Evolutionary conservation across 108 stramenopile genomes (phyloP).

Genomic region (Fragilaria crotonensis): DNA sequence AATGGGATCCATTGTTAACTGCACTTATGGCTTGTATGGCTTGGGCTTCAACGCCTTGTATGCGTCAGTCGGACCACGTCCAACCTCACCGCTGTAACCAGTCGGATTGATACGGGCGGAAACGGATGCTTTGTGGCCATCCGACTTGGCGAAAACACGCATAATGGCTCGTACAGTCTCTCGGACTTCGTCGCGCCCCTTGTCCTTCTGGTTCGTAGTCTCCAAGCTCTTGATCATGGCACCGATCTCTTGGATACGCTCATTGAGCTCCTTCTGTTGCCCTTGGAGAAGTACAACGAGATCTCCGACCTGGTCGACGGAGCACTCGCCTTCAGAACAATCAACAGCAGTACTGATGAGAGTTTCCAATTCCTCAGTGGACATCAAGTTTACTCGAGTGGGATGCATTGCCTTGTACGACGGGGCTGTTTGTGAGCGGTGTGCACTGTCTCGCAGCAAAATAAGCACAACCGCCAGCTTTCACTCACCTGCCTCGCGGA

Average conservation of each 20-base stretch:
- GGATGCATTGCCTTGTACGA: background rate
- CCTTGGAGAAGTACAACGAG: conserved; percentile 54
- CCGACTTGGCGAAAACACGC: conserved; percentile 48
- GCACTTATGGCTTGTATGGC: conserved; percentile 33
- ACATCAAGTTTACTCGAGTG: conserved; percentile 32
- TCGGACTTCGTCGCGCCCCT: conserved; percentile 56
- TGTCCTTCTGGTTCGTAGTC: conserved; percentile 41
- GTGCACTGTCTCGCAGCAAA: background rate
- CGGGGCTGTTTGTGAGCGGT: background rate
- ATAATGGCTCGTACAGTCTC: conserved; percentile 68
- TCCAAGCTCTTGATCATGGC: conserved; percentile 54
- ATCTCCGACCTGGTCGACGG: conserved; percentile 53
- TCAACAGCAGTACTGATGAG: conserved; percentile 44
- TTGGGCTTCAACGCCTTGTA: conserved; percentile 70
- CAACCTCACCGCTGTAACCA: conserved; percentile 66
- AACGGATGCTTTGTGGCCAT: conserved; percentile 59
- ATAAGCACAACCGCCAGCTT: background rate
- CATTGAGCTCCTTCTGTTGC: conserved; percentile 55
- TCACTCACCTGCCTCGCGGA: background rate
- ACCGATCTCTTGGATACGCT: conserved; percentile 48
- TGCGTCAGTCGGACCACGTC: conserved; percentile 60
- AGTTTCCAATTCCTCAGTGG: conserved; percentile 47
- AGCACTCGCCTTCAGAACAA: conserved; percentile 64
- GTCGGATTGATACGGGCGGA: conserved; percentile 53
- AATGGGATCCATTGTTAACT: no score